Conservation (phyloP, 139 green algal genomes). For the Picochlorum sp. region DNA sequence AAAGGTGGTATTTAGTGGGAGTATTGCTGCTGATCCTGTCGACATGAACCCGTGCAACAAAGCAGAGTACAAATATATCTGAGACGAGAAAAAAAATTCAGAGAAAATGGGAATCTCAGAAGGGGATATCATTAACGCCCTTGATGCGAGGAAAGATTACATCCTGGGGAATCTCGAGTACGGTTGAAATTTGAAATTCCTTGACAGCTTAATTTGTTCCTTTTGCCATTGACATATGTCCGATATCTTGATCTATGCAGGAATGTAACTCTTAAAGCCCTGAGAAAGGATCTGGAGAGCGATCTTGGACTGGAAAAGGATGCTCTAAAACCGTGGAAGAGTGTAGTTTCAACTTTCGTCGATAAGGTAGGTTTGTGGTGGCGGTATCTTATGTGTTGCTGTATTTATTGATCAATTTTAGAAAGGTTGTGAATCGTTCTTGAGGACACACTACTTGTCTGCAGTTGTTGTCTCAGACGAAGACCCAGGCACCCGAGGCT, state of each 20-base stretch:
- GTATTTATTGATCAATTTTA: too few relatives aligned
- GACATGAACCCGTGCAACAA: too few relatives aligned
- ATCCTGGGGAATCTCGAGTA: slow-evolving; percentile 30
- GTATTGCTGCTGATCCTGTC: too few relatives aligned
- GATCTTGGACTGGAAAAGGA: slow-evolving; percentile 23
- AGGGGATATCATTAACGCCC: slow-evolving; percentile 5
- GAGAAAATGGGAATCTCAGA: too few relatives aligned
- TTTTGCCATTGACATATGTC: not conserved
- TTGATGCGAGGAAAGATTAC: not conserved
- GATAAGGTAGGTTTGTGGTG: slow-evolving; percentile 15
- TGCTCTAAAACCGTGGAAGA: slow-evolving; percentile 25
- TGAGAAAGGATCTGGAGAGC: slow-evolving; percentile 14
- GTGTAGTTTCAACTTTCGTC: slow-evolving; percentile 12
- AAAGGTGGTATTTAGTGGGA: too few relatives aligned
- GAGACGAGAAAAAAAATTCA: too few relatives aligned
- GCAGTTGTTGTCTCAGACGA: not conserved
- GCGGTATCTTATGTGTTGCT: too few relatives aligned
- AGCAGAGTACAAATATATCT: too few relatives aligned
- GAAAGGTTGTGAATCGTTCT: too few relatives aligned
- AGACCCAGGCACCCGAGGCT: not conserved
- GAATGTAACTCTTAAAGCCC: slow-evolving; percentile 15
- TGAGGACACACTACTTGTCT: too few relatives aligned
- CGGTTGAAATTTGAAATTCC: not conserved
- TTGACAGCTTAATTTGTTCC: not conserved
- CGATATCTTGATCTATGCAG: not conserved